A percentile compares a stretch with the other conserved stretches of the same genome.
Evolutionary conservation across 2,329 filamentous ascomycete species (phyloP).

Genomic region (Clarireedia hainanense): DNA sequence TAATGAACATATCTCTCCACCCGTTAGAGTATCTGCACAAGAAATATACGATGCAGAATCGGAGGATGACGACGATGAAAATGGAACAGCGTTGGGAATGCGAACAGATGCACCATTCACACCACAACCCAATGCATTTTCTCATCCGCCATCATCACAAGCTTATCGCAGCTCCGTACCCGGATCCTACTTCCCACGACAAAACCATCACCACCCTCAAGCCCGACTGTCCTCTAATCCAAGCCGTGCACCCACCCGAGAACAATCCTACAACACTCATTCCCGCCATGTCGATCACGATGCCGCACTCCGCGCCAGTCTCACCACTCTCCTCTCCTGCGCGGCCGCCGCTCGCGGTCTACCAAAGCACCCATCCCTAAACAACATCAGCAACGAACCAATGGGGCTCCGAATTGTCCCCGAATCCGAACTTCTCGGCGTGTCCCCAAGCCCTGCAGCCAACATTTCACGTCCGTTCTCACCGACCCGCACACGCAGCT

Average conservation of each 20-base stretch:
- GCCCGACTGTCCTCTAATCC: constrained; percentile 28
- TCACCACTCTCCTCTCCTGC: constrained; percentile 91
- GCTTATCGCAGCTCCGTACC: constrained; percentile 31
- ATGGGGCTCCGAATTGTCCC: constrained; percentile 52
- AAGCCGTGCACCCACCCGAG: constrained; percentile 29
- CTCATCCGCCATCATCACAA: constrained; percentile 59
- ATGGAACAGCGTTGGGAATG: constrained; percentile 65
- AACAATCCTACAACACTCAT: constrained; percentile 25
- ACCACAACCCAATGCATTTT: constrained; percentile 87
- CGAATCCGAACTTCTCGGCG: constrained; percentile 49
- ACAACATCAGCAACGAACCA: constrained; percentile 18
- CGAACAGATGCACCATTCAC: constrained; percentile 48
- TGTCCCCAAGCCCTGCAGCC: constrained; percentile 22
- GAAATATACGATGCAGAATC: constrained; percentile 19
- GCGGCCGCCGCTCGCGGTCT: constrained; percentile 82
- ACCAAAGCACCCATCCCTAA: constrained; percentile 47
- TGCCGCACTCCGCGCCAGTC: constrained; percentile 79
- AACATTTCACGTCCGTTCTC: constrained; percentile 24
- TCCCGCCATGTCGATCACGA: constrained; percentile 78
- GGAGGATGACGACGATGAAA: constrained; percentile 60
- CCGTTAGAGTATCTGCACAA: constrained; percentile 13
- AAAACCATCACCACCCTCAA: constrained; percentile 23
- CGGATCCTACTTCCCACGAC: constrained; percentile 20
- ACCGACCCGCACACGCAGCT: constrained; percentile 15
- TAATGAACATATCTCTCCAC: constrained; percentile 40